Evolutionary conservation across 495 filamentous ascomycete genomes (phyloP).

Genomic region (Penicillium psychrofluorescens): DNA sequence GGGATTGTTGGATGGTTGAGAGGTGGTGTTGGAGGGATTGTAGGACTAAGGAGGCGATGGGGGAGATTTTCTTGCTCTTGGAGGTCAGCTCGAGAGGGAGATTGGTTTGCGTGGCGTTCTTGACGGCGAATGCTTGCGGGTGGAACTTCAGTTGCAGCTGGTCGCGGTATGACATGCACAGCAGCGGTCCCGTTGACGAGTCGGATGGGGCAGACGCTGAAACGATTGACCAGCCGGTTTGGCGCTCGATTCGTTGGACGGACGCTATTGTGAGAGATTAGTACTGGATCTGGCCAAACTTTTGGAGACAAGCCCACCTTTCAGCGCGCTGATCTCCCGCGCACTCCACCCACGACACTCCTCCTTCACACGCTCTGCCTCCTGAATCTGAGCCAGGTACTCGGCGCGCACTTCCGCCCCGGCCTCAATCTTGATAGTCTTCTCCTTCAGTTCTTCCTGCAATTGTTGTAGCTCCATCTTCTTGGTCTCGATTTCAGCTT

Average conservation of each 20-base stretch:
- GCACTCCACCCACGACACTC: constrained; percentile 85
- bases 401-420: constrained; percentile 58
- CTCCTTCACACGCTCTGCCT: constrained; percentile 77
- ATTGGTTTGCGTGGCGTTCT: constrained; percentile 12
- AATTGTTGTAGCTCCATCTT: constrained; percentile 56
- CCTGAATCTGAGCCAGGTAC: constrained; percentile 64
- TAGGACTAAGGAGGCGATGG: constrained; percentile 29
- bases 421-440: constrained; percentile 51
- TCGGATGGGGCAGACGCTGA: constrained; percentile 42
- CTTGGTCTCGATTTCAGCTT: constrained; percentile 63
- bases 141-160: constrained; percentile 76
- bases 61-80: constrained; percentile 18
- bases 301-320: constrained; percentile 44
- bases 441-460: constrained; percentile 53
- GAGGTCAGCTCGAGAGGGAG: constrained; percentile 23
- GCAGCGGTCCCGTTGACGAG: constrained; percentile 34
- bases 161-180: constrained; percentile 72
- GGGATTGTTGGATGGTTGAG: constrained; percentile 23
- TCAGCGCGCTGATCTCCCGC: constrained; percentile 64
- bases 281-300: too few relatives aligned
- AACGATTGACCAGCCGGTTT: constrained; percentile 71
- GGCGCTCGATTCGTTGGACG: constrained; percentile 58
- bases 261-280: constrained; percentile 39
- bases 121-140: constrained; percentile 47
- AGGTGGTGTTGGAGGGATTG: constrained; percentile 30